Conservation (phyloP, 2,329 filamentous ascomycete genomes). For the Talaromyces verruculosus region DNA sequence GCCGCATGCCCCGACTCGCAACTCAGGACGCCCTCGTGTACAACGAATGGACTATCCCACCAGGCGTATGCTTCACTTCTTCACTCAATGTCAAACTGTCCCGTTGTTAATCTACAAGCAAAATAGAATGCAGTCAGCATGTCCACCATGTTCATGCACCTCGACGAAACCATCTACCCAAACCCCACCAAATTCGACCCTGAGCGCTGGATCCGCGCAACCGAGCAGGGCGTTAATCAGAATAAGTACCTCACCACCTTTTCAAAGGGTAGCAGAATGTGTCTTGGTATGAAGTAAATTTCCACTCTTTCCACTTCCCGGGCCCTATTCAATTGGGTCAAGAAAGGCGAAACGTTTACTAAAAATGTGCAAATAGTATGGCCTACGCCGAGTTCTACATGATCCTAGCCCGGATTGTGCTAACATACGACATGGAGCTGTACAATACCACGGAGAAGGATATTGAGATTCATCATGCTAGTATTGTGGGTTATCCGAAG, state of each 20-base stretch:
- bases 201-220: conserved; percentile 29
- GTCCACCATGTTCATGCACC: conserved; percentile 28
- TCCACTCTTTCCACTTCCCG: too few relatives aligned
- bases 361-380: neutral
- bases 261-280: conserved; percentile 3
- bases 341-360: too few relatives aligned
- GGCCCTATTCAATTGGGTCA: too few relatives aligned
- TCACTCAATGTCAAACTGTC: neutral
- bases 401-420: neutral
- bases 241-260: conserved; percentile 4
- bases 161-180: conserved; percentile 32
- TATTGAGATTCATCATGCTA: neutral
- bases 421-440: conserved; percentile 8
- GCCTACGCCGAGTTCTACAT: conserved; percentile 10
- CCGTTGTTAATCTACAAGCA: neutral
- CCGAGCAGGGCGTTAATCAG: neutral
- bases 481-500: conserved; percentile 1
- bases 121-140: conserved; percentile 8
- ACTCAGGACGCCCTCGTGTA: neutral
- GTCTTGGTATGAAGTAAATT: conserved; percentile 2
- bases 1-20: neutral
- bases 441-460: conserved; percentile 8
- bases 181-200: conserved; percentile 28
- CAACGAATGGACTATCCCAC: conserved; percentile 4
- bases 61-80: neutral